Evolutionary conservation across 1,139 yeast genomes (phyloP).

Genomic region (Sugiyamaella xylanicola): DNA sequence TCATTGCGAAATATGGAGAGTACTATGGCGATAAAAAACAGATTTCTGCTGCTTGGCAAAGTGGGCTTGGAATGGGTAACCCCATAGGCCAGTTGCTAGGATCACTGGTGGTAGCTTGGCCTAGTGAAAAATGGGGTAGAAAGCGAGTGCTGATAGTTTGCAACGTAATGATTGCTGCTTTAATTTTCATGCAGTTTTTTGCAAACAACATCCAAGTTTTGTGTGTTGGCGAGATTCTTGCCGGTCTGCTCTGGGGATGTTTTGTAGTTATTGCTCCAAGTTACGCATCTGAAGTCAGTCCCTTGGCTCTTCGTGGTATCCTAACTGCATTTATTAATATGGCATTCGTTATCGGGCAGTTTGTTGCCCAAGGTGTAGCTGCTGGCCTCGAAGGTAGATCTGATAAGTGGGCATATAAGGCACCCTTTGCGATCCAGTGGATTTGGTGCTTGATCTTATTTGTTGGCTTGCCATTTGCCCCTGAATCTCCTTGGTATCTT

Average conservation of each 20-base stretch:
- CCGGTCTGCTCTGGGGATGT: slow-evolving; percentile 52
- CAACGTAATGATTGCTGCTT: slow-evolving; percentile 29
- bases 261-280: slow-evolving; percentile 49
- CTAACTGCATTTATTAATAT: slow-evolving; percentile 45
- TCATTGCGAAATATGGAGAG: slow-evolving; percentile 46
- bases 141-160: slow-evolving; percentile 47
- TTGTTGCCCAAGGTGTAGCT: slow-evolving; percentile 46
- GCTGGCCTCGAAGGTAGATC: slow-evolving; percentile 37
- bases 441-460: slow-evolving; percentile 59
- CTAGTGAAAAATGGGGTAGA: slow-evolving; percentile 52
- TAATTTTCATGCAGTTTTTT: slow-evolving; percentile 49
- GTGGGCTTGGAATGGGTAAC: slow-evolving; percentile 25
- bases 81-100: slow-evolving; percentile 26
- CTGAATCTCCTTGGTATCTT: slow-evolving; percentile 62
- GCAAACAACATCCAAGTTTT: slow-evolving; percentile 45
- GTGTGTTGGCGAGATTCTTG: slow-evolving; percentile 47
- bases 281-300: slow-evolving; percentile 54
- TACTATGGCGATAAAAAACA: slow-evolving; percentile 40
- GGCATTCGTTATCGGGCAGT: slow-evolving; percentile 50
- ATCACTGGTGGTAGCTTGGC: slow-evolving; percentile 23
- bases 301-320: slow-evolving; percentile 47
- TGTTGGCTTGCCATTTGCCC: slow-evolving; percentile 54
- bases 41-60: slow-evolving; percentile 45
- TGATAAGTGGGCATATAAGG: slow-evolving; percentile 43
- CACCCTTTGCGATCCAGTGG: slow-evolving; percentile 61